These are phyloP conservation scores for Sporothrix luriei DNA, from an alignment of 2,329 filamentous ascomycete species.

Conservation along the genomic window DNA sequence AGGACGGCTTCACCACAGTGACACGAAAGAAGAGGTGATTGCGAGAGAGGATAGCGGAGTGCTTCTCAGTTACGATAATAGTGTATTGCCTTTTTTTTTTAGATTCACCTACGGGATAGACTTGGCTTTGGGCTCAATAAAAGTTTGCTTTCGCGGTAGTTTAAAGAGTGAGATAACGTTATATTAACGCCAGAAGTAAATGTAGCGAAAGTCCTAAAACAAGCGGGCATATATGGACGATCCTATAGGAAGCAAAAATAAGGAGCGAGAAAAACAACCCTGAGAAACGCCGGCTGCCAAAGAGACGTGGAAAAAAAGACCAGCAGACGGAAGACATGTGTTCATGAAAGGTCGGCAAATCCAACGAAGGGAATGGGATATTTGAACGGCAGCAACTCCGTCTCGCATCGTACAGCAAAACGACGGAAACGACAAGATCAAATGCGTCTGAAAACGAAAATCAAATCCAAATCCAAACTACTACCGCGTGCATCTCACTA, in stretches of 20 bases:
- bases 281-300: conserved; percentile 12
- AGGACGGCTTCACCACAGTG: conserved; percentile 80
- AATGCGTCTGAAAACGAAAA: background rate
- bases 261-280: conserved; percentile 8
- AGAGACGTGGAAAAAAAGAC: conserved; percentile 19
- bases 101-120: conserved; percentile 12
- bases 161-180: background rate
- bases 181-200: background rate
- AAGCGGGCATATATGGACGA: background rate
- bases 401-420: conserved; percentile 22
- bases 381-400: conserved; percentile 24
- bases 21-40: conserved; percentile 65
- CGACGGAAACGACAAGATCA: background rate
- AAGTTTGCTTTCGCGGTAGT: background rate
- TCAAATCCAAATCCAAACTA: conserved; percentile 30
- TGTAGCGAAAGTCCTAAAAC: background rate
- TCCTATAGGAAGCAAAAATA: background rate
- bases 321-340: background rate
- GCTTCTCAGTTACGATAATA: background rate
- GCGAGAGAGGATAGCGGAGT: background rate
- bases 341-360: background rate
- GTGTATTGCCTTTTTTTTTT: background rate
- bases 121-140: conserved; percentile 5
- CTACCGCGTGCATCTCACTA: conserved; percentile 43
- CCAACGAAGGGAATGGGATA: background rate